These are phyloP conservation scores for Aspergillus bridgeri DNA, from an alignment of 495 filamentous ascomycete species.

Conservation along the genomic window DNA sequence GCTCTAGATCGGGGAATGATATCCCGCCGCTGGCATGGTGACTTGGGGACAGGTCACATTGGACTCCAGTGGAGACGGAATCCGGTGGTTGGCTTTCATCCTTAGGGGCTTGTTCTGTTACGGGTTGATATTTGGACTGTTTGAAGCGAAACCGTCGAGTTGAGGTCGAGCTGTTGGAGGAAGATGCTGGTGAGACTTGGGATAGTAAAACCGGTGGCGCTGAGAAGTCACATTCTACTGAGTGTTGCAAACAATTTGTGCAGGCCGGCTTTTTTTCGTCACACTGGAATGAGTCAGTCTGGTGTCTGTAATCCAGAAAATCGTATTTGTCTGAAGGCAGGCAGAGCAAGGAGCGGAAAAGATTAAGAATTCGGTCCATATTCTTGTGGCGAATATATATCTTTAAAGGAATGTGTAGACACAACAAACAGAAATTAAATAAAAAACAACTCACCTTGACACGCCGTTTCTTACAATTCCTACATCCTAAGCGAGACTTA, in stretches of 20 bases:
- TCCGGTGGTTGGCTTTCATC: neutral
- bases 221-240: constrained; percentile 32
- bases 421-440: no score
- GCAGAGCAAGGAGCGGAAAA: neutral
- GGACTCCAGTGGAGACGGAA: constrained; percentile 8
- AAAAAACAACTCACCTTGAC: constrained; percentile 28
- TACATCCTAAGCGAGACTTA: constrained; percentile 27
- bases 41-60: constrained; percentile 14
- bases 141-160: constrained; percentile 20
- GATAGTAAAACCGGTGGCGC: constrained; percentile 2
- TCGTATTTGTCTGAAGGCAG: neutral
- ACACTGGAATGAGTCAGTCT: constrained; percentile 26
- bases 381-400: neutral
- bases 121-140: constrained; percentile 21
- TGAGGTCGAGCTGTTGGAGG: neutral
- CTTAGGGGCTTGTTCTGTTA: neutral
- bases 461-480: constrained; percentile 24
- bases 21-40: constrained; percentile 12
- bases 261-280: constrained; percentile 38
- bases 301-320: neutral
- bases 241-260: constrained; percentile 30
- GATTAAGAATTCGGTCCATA: neutral
- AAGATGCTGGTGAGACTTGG: neutral
- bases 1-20: constrained; percentile 25
- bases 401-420: neutral